Evolutionary conservation across 441 rosid genomes (phyloP), one percentile per base, ranked within the genome.

Genomic region (Omphalea diandra): DNA sequence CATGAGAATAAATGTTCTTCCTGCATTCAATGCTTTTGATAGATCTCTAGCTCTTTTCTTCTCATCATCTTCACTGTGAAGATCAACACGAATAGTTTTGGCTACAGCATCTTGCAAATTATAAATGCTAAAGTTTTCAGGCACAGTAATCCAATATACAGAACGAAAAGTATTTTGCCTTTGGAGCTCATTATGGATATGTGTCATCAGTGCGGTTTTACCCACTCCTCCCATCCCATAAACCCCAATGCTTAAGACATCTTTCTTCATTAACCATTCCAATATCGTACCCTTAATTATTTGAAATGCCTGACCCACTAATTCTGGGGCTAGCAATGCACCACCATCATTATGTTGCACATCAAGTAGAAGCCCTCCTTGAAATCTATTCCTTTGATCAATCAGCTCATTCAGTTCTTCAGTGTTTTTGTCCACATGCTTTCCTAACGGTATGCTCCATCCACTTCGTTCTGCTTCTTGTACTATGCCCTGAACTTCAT

Each of bases 161-260:
- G 27, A 36, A 18, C 7, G 11, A 59, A 35, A 58, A 7, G 15
- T 1, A 41, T 6, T 66, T 5, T 47, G 54, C 58, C 12, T 3
- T 29, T 31, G 3, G 14, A 69, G 55, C 15, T 4, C 11, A 31
- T 58, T 69, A 46, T 69, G 4, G 15, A 69, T 20, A 32, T 58
- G 65, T 33, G 7, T 69, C 17, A 43, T 56, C 14, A 57, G 11
- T 44, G 14, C 31, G 3, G 64, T 43, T 44, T 57, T 67, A 4
- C 70, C 70, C 8, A 36, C 33, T 9, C 52, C 70, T 11, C 35
- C 56, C 56, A 32, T 46, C 8, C 56, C 72, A 58, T 47, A 69
- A 58, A 69, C 33, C 14, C 65, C 57, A 46, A 58, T 59, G 2
- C 7, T 32, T 12, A 43, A 57, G 32, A 58, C 24, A 7, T 33